Conservation (phyloP, 305 asterid species). For the Solanum aculeatissimum region DNA sequence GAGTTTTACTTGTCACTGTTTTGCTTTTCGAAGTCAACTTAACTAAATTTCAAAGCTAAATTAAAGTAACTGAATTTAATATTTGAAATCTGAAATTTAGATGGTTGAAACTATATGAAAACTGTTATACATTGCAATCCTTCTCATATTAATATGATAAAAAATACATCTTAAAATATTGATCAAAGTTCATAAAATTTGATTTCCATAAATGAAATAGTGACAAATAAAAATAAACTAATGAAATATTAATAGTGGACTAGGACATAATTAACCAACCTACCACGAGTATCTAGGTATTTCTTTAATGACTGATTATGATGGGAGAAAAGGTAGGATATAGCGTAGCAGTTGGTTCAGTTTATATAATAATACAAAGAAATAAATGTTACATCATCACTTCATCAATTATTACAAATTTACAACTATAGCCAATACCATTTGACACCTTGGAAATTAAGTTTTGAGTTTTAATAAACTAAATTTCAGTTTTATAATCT, state of each 20-base stretch:
- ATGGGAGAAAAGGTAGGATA: background rate
- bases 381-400: constrained; percentile 4
- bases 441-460: background rate
- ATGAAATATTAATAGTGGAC: background rate
- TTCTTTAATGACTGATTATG: background rate
- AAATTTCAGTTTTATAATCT: background rate
- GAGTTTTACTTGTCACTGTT: no score
- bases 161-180: no score
- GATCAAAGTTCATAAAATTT: no score
- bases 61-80: no score
- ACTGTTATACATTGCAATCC: no score
- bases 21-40: no score
- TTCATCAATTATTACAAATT: constrained; percentile 10
- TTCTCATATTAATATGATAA: no score
- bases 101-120: no score
- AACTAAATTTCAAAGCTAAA: no score
- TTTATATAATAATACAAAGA: background rate
- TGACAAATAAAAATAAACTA: no score
- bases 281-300: background rate
- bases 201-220: no score
- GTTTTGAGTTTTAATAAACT: background rate
- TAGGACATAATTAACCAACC: background rate
- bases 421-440: background rate
- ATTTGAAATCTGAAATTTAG: no score
- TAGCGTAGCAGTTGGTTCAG: constrained; percentile 4